Evolutionary conservation across 805 yeast species (phyloP).

Genomic region (Wickerhamomyces chambardii): DNA sequence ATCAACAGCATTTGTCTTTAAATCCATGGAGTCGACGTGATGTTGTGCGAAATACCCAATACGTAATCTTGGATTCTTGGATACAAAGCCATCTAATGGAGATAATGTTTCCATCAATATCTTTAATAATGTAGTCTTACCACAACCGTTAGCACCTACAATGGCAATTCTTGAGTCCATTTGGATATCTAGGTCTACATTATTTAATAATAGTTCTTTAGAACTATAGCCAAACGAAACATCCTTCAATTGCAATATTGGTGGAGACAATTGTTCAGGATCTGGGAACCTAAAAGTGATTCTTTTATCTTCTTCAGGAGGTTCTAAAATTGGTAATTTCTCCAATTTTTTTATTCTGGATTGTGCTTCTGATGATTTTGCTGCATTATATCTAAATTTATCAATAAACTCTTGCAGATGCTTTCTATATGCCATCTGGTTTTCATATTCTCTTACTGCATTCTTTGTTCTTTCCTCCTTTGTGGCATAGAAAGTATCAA

Average conservation of each 20-base stretch:
- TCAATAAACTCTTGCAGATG: constrained; percentile 94
- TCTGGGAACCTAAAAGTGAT: constrained; percentile 90
- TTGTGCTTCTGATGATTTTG: constrained; percentile 95
- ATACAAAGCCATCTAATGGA: constrained; percentile 73
- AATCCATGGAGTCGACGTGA: constrained; percentile 96
- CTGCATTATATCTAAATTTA: constrained; percentile 95
- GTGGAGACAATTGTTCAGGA: constrained; percentile 89
- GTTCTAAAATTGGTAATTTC: constrained; percentile 84
- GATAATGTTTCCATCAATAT: constrained; percentile 68
- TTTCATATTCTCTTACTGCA: constrained; percentile 91
- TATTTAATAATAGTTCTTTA: constrained; percentile 49
- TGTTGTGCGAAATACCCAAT: constrained; percentile 98
- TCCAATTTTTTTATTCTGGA: constrained; percentile 95
- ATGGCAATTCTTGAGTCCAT: constrained; percentile 93
- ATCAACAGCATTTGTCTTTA: constrained; percentile 74
- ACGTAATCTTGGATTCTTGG: constrained; percentile 78
- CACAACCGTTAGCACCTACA: constrained; percentile 99
- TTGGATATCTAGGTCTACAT: constrained; percentile 86
- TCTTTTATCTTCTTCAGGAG: constrained; percentile 87
- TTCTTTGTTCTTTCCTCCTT: constrained; percentile 93
- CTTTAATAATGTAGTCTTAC: constrained; percentile 93
- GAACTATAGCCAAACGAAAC: constrained; percentile 82
- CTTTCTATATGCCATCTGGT: constrained; percentile 91
- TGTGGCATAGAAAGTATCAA: constrained; percentile 87
- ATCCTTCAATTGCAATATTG: constrained; percentile 79